Base-by-base conservation (phyloP, 495 filamentous ascomycete species). In the Diplogelasinospora grovesii region DNA sequence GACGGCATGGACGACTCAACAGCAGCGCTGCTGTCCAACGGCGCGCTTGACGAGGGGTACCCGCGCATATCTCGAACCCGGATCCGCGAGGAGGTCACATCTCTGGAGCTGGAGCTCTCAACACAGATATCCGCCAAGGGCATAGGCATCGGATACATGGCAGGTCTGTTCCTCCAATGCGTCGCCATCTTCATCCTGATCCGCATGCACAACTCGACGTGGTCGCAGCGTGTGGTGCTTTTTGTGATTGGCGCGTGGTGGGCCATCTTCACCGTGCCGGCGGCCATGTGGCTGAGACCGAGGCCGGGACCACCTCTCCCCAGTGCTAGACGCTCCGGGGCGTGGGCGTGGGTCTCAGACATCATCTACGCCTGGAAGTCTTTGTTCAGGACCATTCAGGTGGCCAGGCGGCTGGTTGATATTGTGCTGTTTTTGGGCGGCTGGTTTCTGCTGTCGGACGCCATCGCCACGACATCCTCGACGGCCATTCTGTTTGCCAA, bases 401-500 rank as follows among this genome's bases (percentile, higher is more conserved):
- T 87, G 22, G 89, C 92, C 0, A 74, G 87, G 1, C 82, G 72
- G 8, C 71, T 97, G 13, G 80, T 85, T 48, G 92, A 98, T 54
- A 80, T 96, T 31, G 61, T 88, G 21, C 69, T 97, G 25, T 98
- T 98, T 53, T 75, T 97, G 15, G 74, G 73, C 4, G 87, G 88
- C 13, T 98, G 92, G 92, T 96, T 98, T 57, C 71, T 98, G 10
- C 75, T 98, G 2, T 89, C 83, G 32, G 92, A 98, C 43, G 86
- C 83, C 22, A 92, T 98, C 48, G 92, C 92, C 8, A 98, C 92
- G 0, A 86, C 93, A 10, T 92, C 86, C 37, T 93, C 92, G 7
- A 96, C 92, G 6, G 92, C 92, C 7, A 85, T 98, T 15, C 71
- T 98, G 8, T 98, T 94, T 57, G 92, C 88, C 3, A 98, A 98